phyloP scores from a whole-genome alignment of 192 early-diverging fungal species.

The Gigaspora rosea region DNA sequence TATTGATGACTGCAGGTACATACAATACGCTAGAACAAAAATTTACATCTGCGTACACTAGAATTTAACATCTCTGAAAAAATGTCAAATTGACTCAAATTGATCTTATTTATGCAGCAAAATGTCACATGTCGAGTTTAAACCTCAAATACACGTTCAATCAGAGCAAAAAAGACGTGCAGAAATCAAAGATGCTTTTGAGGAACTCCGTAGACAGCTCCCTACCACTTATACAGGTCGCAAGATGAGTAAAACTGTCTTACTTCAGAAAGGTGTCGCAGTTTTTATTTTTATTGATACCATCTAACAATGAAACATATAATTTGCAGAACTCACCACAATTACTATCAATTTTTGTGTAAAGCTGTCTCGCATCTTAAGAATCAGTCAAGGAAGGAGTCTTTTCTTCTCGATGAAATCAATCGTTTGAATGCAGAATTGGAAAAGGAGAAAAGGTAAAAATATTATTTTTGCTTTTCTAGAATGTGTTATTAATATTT shows the following conservation, averaged over 20 bases:
- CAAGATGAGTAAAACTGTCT: slow-evolving; percentile 48
- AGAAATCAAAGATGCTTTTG: slow-evolving; percentile 51
- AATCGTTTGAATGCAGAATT: no score
- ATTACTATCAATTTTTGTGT: no score
- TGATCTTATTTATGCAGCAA: neutral
- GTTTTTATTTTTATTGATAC: no score
- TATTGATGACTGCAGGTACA: slow-evolving; percentile 4
- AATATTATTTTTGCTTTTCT: neutral
- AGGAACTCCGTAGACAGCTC: slow-evolving; percentile 48
- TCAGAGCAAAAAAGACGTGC: slow-evolving; percentile 51
- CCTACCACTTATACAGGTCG: slow-evolving; percentile 40
- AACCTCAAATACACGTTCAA: slow-evolving; percentile 49
- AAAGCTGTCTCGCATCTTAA: no score
- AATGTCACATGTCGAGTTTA: slow-evolving; percentile 39
- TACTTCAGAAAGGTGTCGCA: slow-evolving; percentile 43
- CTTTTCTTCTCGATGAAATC: no score
- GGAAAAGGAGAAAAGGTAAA: no score
- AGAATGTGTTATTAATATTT: neutral
- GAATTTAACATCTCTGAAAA: no score
- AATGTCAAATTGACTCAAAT: no score
- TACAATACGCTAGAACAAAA: neutral
- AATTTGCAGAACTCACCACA: no score
- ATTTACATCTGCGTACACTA: no score
- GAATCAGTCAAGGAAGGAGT: no score
- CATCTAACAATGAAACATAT: no score